These are phyloP conservation scores for Canavalia gladiata DNA, from an alignment of 306 rosid genomes.

Conservation along the genomic window DNA sequence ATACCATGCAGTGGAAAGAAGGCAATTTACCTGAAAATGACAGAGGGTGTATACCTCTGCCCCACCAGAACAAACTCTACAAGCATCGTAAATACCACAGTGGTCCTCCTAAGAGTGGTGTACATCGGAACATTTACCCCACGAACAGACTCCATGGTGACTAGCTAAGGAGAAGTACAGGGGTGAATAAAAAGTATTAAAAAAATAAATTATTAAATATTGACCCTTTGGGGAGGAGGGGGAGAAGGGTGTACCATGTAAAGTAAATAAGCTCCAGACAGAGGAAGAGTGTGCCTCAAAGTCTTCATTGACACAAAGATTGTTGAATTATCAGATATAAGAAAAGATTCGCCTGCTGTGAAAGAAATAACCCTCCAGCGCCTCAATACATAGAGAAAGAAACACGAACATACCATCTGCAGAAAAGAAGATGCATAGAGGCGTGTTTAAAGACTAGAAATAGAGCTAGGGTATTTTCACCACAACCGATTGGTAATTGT, in stretches of 20 bases:
- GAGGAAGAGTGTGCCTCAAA: constrained; percentile 81
- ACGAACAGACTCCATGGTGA: constrained; percentile 94
- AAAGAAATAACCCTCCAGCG: constrained; percentile 81
- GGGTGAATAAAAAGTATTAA: constrained; percentile 41
- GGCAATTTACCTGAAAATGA: constrained; percentile 78
- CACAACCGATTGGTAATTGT: constrained; percentile 22
- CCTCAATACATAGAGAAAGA: constrained; percentile 77
- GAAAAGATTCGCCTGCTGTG: constrained; percentile 63
- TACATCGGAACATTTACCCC: constrained; percentile 99
- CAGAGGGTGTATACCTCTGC: constrained; percentile 78
- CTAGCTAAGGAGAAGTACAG: constrained; percentile 77
- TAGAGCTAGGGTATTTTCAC: constrained; percentile 19
- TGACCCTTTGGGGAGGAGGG: neutral
- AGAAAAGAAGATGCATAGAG: constrained; percentile 41
- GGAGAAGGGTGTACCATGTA: constrained; percentile 73
- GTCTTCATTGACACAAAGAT: constrained; percentile 77
- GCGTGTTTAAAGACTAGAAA: constrained; percentile 30
- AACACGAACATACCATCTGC: constrained; percentile 88
- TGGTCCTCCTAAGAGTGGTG: constrained; percentile 93
- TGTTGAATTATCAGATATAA: constrained; percentile 59
- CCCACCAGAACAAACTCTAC: constrained; percentile 80
- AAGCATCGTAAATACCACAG: constrained; percentile 92
- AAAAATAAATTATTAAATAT: constrained; percentile 21
- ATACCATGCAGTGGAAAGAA: constrained; percentile 36
- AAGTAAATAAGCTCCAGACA: constrained; percentile 88